Conservation (phyloP, 2,329 filamentous ascomycete genomes). For the Talaromyces sp. region DNA sequence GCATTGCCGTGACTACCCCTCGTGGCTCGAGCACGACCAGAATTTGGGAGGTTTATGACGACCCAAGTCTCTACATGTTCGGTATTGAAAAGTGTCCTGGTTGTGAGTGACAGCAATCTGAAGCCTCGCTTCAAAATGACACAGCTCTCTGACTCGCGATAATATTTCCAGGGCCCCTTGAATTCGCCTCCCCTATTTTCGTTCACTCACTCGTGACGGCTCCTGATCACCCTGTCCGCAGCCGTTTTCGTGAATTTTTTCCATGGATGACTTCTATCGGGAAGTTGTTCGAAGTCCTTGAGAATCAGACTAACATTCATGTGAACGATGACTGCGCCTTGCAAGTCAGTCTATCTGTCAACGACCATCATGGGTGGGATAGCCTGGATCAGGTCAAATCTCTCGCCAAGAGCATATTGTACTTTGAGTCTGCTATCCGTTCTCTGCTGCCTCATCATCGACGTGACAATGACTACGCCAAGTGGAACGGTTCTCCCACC, state of each 20-base stretch:
- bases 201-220: not conserved
- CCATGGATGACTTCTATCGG: not conserved
- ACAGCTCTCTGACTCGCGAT: not conserved
- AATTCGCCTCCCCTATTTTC: slow-evolving; percentile 1
- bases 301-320: not conserved
- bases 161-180: not conserved
- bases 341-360: not conserved
- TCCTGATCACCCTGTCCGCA: not conserved
- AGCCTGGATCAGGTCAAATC: not conserved
- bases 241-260: not conserved
- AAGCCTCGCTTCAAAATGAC: not conserved
- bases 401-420: not conserved
- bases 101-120: slow-evolving; percentile 17
- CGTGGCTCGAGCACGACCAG: not conserved
- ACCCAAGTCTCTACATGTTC: not conserved
- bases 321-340: not conserved
- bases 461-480: not conserved
- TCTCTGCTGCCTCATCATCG: not conserved
- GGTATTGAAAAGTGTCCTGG: not conserved
- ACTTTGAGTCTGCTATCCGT: not conserved
- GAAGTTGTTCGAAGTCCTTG: not conserved
- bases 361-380: not conserved
- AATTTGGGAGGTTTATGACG: not conserved
- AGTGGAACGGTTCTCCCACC: slow-evolving; percentile 4
- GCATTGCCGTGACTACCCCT: not conserved